phyloP scores from a whole-genome alignment of 768 basidiomycete species.

The Mycena crocata region DNA sequence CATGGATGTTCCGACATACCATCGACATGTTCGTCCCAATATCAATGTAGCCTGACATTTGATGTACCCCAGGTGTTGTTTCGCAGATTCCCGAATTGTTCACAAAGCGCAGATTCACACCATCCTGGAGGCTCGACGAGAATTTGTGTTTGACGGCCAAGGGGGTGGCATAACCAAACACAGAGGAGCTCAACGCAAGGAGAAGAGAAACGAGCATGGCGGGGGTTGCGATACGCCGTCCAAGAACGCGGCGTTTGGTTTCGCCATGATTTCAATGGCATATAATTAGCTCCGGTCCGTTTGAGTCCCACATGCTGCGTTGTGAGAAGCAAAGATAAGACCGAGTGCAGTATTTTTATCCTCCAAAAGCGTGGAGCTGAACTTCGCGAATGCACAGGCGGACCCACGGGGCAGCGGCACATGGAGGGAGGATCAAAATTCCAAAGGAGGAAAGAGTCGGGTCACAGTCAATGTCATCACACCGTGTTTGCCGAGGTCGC shows the following conservation, averaged over 20 bases:
- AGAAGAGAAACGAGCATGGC: constrained; percentile 24
- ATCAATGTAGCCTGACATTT: constrained; percentile 64
- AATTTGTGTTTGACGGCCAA: constrained; percentile 23
- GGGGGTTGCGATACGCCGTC: not conserved
- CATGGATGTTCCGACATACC: constrained; percentile 41
- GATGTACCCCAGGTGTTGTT: constrained; percentile 60
- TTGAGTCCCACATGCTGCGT: not conserved
- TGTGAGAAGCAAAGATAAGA: not conserved
- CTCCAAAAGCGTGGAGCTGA: too few species aligned
- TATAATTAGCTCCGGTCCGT: not conserved
- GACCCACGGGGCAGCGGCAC: too few species aligned
- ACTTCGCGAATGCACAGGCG: too few species aligned
- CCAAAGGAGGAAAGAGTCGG: too few species aligned
- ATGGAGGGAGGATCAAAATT: too few species aligned
- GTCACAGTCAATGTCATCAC: too few species aligned
- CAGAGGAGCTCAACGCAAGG: constrained; percentile 7
- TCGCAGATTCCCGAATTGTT: constrained; percentile 65
- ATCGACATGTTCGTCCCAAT: constrained; percentile 63
- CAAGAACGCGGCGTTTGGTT: not conserved
- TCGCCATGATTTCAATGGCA: not conserved
- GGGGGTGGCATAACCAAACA: constrained; percentile 6
- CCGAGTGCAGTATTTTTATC: not conserved
- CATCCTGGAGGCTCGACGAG: constrained; percentile 25
- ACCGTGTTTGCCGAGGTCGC: too few species aligned
- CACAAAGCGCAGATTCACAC: constrained; percentile 41